These are phyloP conservation scores for Bruguiera sexangula DNA, from an alignment of 345 rosid genomes.

Conservation along the genomic window DNA sequence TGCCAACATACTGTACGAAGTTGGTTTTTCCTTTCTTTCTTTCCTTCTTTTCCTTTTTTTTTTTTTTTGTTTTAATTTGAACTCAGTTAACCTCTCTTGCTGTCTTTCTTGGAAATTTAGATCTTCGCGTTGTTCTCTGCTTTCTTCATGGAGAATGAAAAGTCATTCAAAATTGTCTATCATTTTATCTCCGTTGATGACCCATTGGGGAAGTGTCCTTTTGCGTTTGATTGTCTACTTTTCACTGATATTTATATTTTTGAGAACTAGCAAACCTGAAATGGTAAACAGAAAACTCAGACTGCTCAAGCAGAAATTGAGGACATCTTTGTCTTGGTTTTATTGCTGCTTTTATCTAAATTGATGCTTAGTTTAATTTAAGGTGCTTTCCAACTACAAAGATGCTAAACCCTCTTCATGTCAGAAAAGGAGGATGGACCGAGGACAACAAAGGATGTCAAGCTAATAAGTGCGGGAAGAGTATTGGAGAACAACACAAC, in stretches of 20 bases:
- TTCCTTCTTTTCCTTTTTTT: too few species aligned
- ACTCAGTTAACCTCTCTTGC: too few species aligned
- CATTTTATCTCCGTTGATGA: too few species aligned
- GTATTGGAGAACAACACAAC: slow-evolving; percentile 85
- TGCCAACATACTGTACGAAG: too few species aligned
- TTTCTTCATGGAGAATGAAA: neutral
- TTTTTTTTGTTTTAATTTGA: too few species aligned
- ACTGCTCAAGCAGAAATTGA: neutral
- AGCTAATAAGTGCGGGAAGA: slow-evolving; percentile 90
- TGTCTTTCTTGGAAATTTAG: neutral
- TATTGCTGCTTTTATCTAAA: neutral
- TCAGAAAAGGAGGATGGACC: slow-evolving; percentile 89
- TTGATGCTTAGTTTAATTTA: slow-evolving; percentile 1
- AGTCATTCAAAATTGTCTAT: neutral
- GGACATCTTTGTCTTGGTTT: neutral
- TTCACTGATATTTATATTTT: neutral
- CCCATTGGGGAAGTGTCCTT: too few species aligned
- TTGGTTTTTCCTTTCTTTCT: neutral
- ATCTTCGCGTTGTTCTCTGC: neutral
- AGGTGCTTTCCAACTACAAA: neutral
- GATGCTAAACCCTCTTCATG: slow-evolving; percentile 1
- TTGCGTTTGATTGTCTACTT: neutral
- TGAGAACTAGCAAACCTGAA: neutral
- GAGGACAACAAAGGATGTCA: slow-evolving; percentile 79
- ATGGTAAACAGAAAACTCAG: neutral